Conservation (phyloP, 176 grass and related monocot genomes). For the Cymbopogon citratus region DNA sequence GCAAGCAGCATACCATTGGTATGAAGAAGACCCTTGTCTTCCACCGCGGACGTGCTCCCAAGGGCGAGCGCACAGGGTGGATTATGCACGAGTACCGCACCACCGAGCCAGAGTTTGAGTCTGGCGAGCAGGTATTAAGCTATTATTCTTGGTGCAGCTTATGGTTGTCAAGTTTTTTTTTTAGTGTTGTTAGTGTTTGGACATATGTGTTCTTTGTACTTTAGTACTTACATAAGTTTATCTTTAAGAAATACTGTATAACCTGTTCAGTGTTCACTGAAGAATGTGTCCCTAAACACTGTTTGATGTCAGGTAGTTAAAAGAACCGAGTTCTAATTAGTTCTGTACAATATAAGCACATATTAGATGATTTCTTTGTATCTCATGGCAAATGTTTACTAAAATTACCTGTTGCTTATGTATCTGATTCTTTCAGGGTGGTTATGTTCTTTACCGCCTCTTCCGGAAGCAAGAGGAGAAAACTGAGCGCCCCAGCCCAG, state of each 20-base stretch:
- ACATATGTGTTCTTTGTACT: not conserved
- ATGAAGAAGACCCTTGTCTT: constrained; percentile 99
- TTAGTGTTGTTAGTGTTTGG: not conserved
- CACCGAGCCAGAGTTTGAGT: constrained; percentile 71
- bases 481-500: constrained; percentile 32
- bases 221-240: not conserved
- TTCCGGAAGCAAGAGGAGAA: constrained; percentile 68
- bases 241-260: not conserved
- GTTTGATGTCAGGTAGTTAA: constrained; percentile 15
- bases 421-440: constrained; percentile 53
- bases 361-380: not conserved
- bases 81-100: constrained; percentile 97
- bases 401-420: constrained; percentile 3
- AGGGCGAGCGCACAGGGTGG: constrained; percentile 74
- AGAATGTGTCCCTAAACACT: not conserved
- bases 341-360: not conserved
- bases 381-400: not conserved
- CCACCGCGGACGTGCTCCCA: constrained; percentile 68
- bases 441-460: constrained; percentile 87
- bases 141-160: not conserved
- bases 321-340: not conserved
- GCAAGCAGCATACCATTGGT: constrained; percentile 50
- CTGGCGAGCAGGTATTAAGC: constrained; percentile 60
- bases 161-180: not conserved
- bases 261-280: not conserved